These are phyloP conservation scores for Psilocybe tampanensis DNA, from an alignment of 768 basidiomycete species.

Conservation along the genomic window DNA sequence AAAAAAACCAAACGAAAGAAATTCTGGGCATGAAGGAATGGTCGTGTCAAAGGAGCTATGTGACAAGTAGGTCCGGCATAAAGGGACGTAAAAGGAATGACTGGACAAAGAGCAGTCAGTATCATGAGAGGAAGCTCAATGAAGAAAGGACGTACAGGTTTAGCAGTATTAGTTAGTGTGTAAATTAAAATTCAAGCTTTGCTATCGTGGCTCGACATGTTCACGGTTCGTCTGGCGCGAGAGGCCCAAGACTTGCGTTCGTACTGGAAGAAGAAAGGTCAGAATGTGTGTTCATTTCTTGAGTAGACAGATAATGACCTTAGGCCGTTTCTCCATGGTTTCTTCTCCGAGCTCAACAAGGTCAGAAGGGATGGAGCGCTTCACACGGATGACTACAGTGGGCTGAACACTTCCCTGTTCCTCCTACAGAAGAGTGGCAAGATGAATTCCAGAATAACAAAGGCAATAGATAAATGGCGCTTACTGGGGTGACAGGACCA, in stretches of 20 bases:
- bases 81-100: background rate
- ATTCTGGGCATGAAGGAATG: background rate
- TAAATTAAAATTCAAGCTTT: background rate
- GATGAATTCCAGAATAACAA: background rate
- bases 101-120: background rate
- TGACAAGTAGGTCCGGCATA: background rate
- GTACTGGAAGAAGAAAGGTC: constrained; percentile 8
- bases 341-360: constrained; percentile 16
- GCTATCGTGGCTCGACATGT: background rate
- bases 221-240: background rate
- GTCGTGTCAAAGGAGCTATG: background rate
- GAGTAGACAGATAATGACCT: constrained; percentile 24
- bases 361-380: constrained; percentile 32
- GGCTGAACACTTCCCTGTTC: constrained; percentile 11
- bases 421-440: background rate
- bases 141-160: background rate
- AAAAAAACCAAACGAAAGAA: background rate
- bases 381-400: constrained; percentile 31
- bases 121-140: background rate
- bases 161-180: background rate
- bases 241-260: constrained; percentile 19
- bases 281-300: background rate
- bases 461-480: constrained; percentile 6
- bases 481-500: constrained; percentile 33
- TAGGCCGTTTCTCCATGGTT: constrained; percentile 40